These are phyloP conservation scores for Tylopilus sp. DNA, from an alignment of 768 basidiomycete genomes.

Conservation along the genomic window DNA sequence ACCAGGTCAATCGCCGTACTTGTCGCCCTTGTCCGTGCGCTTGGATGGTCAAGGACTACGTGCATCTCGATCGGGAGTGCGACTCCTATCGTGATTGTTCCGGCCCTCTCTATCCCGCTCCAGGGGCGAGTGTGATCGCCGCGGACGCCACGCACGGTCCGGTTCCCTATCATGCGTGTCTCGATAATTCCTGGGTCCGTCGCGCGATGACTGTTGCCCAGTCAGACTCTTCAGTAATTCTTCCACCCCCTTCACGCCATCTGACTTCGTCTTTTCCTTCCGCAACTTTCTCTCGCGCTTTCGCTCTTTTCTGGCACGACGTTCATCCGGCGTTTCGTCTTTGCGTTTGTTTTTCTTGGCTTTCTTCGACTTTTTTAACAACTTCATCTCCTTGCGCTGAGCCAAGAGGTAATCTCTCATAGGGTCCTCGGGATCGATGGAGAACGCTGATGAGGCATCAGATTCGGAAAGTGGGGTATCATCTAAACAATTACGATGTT, in stretches of 20 bases:
- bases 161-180: conserved; percentile 13
- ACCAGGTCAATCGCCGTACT: conserved; percentile 3
- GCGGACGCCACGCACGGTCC: conserved; percentile 6
- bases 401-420: conserved; percentile 91
- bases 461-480: conserved; percentile 59
- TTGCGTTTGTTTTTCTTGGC: conserved; percentile 62
- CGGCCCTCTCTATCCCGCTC: conserved; percentile 5
- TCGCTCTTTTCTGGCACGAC: conserved; percentile 66
- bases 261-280: conserved; percentile 52
- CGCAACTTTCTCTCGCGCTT: conserved; percentile 66
- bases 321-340: conserved; percentile 78
- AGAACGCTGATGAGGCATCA: conserved; percentile 57
- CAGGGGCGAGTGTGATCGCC: conserved; percentile 17
- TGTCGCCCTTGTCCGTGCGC: conserved; percentile 3
- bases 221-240: conserved; percentile 52
- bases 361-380: conserved; percentile 57
- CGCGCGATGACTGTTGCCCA: conserved; percentile 21
- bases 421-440: conserved; percentile 94
- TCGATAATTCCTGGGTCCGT: conserved; percentile 6
- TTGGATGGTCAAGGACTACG: conserved; percentile 1
- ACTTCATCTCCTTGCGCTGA: conserved; percentile 69
- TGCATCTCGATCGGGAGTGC: conserved; percentile 17
- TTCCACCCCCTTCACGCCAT: conserved; percentile 63
- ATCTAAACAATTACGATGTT: conserved; percentile 35
- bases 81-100: conserved; percentile 13